phyloP scores from a whole-genome alignment of 768 basidiomycete species.

The Phanerochaete carnosa region DNA sequence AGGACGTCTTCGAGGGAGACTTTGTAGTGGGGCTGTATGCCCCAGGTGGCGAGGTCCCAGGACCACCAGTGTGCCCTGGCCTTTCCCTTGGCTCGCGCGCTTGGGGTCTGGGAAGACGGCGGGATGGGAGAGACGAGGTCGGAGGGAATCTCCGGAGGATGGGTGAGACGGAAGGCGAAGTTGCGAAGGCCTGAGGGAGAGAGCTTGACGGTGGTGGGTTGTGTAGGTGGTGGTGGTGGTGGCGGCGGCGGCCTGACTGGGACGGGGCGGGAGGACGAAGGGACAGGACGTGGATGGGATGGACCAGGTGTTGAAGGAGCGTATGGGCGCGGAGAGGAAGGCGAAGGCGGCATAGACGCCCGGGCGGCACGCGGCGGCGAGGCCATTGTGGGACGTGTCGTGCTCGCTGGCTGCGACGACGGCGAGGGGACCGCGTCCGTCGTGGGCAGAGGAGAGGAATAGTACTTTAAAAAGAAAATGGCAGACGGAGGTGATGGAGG shows the following conservation, averaged over 20 bases:
- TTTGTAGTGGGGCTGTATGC: constrained; percentile 62
- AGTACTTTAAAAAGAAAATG: no score
- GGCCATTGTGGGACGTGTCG: not conserved
- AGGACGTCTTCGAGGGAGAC: constrained; percentile 74
- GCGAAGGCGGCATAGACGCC: not conserved
- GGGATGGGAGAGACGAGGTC: constrained; percentile 10
- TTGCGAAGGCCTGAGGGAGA: constrained; percentile 32
- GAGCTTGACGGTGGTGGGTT: constrained; percentile 32
- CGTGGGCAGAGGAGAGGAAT: not conserved
- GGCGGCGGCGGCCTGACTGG: not conserved
- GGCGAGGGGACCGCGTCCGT: not conserved
- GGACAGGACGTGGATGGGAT: not conserved
- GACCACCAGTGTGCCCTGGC: not conserved
- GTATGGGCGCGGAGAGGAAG: not conserved
- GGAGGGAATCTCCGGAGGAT: constrained; percentile 2
- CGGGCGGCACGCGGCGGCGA: not conserved
- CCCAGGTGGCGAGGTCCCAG: not conserved
- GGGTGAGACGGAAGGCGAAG: constrained; percentile 27
- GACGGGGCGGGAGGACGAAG: not conserved
- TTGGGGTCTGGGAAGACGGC: constrained; percentile 64
- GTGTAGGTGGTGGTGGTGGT: constrained; percentile 16
- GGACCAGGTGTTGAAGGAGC: not conserved
- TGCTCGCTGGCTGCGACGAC: not conserved
- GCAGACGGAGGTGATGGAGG: not conserved
- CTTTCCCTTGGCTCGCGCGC: constrained; percentile 28